These are phyloP conservation scores for Fraxinus dipetala DNA, from an alignment of 305 asterid genomes.

Conservation along the genomic window DNA sequence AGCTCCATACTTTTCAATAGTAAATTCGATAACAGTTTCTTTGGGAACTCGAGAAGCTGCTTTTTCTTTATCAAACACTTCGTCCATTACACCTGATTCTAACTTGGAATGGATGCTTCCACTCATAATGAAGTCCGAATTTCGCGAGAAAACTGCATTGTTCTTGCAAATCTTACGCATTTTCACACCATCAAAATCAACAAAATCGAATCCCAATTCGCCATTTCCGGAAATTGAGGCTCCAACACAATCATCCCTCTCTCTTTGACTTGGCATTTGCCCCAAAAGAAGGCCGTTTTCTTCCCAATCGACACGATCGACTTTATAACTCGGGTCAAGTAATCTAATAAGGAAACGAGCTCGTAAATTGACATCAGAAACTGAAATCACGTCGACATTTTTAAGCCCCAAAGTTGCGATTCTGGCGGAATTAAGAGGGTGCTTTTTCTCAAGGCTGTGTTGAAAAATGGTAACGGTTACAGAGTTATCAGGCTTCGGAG, in stretches of 20 bases:
- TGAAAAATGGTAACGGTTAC: constrained; percentile 70
- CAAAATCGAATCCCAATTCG: background rate
- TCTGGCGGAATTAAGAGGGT: constrained; percentile 79
- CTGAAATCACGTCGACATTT: constrained; percentile 44
- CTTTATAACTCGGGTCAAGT: constrained; percentile 16
- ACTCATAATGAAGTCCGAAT: background rate
- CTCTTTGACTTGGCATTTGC: constrained; percentile 29
- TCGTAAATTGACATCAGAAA: constrained; percentile 61
- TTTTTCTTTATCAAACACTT: background rate
- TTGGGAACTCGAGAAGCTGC: constrained; percentile 15
- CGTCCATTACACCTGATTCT: background rate
- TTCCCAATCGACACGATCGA: constrained; percentile 20
- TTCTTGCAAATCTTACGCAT: background rate
- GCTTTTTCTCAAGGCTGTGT: constrained; percentile 69
- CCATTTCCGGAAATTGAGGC: background rate
- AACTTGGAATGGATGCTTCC: background rate
- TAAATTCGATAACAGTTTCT: constrained; percentile 28
- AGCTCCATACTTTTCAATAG: constrained; percentile 49
- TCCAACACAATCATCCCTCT: constrained; percentile 14
- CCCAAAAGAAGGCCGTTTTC: constrained; percentile 30
- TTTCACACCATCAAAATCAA: constrained; percentile 9
- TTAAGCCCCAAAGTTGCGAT: constrained; percentile 64
- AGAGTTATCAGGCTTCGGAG: constrained; percentile 51
- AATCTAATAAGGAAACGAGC: constrained; percentile 50
- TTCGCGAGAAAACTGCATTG: background rate